phyloP scores from a whole-genome alignment of 768 basidiomycete species.

The Gloeophyllum trabeum region DNA sequence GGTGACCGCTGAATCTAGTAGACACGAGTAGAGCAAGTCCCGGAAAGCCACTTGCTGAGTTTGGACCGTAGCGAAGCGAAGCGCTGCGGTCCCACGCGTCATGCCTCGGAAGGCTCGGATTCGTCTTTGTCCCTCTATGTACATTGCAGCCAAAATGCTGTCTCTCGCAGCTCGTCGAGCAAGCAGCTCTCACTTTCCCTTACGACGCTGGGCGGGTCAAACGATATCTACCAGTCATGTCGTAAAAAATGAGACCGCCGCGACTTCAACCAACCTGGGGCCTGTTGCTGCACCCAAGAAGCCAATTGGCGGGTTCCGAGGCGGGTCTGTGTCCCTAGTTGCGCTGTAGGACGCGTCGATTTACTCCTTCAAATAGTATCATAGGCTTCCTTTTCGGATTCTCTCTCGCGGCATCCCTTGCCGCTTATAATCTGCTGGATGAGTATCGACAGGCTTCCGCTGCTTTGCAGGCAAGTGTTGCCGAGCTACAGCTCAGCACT shows the following conservation, averaged over 20 bases:
- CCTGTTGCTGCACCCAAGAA: conserved; percentile 48
- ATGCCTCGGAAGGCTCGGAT: no score
- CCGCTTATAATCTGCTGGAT: conserved; percentile 80
- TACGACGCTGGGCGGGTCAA: no score
- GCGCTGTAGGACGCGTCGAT: not conserved
- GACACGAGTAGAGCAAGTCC: no score
- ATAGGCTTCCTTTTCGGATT: conserved; percentile 86
- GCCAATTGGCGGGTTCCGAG: conserved; percentile 65
- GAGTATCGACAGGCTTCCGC: conserved; percentile 86
- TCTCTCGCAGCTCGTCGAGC: no score
- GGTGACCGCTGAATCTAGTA: no score
- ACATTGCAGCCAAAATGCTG: no score
- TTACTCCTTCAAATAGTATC: conserved; percentile 31
- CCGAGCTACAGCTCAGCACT: conserved; percentile 76
- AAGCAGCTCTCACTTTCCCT: no score
- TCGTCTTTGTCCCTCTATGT: no score
- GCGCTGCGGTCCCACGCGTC: no score
- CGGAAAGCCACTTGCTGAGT: no score
- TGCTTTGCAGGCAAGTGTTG: conserved; percentile 79
- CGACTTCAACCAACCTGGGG: conserved; percentile 36
- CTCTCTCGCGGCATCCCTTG: conserved; percentile 77
- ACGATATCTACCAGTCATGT: conserved; percentile 32
- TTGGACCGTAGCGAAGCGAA: no score
- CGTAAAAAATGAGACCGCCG: conserved; percentile 28
- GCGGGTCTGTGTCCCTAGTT: conserved; percentile 29